A percentile compares a stretch with the other conserved stretches of the same genome.
These are phyloP conservation scores for Capillidium rhysosporum DNA, from an alignment of 371 early-diverging fungal species.

Conservation along the genomic window DNA sequence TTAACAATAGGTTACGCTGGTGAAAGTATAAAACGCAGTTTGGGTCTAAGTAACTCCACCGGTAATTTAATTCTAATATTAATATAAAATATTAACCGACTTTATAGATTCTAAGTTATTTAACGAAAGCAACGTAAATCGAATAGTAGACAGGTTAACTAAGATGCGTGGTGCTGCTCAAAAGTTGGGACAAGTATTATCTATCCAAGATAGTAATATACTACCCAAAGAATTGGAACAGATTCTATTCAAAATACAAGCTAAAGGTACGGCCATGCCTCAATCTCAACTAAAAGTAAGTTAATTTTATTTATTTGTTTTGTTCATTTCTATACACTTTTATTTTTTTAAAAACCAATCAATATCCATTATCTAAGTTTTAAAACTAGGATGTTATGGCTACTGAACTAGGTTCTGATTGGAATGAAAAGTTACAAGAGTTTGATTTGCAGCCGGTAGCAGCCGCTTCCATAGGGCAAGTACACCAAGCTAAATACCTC, in stretches of 20 bases:
- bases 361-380: not conserved
- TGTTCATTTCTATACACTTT: too few relatives aligned
- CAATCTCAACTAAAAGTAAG: constrained; percentile 50
- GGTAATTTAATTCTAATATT: constrained; percentile 10
- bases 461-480: constrained; percentile 94
- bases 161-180: constrained; percentile 93
- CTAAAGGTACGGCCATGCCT: constrained; percentile 93
- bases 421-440: constrained; percentile 39
- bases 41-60: constrained; percentile 22
- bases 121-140: constrained; percentile 64
- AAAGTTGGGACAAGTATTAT: constrained; percentile 93
- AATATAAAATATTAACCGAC: not conserved
- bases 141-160: constrained; percentile 68
- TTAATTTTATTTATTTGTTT: not conserved
- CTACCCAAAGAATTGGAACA: constrained; percentile 63
- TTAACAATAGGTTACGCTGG: constrained; percentile 52
- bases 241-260: constrained; percentile 70
- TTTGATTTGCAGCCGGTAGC: constrained; percentile 72
- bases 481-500: constrained; percentile 48
- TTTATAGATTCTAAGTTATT: constrained; percentile 25
- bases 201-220: constrained; percentile 68
- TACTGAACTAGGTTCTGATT: constrained; percentile 51
- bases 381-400: constrained; percentile 32
- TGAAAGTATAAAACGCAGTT: constrained; percentile 44
- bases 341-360: too few relatives aligned